A percentile compares a stretch with the other conserved stretches of the same genome.
Conservation (phyloP, 257 asterid genomes). For the Cruciata laevipes region DNA sequence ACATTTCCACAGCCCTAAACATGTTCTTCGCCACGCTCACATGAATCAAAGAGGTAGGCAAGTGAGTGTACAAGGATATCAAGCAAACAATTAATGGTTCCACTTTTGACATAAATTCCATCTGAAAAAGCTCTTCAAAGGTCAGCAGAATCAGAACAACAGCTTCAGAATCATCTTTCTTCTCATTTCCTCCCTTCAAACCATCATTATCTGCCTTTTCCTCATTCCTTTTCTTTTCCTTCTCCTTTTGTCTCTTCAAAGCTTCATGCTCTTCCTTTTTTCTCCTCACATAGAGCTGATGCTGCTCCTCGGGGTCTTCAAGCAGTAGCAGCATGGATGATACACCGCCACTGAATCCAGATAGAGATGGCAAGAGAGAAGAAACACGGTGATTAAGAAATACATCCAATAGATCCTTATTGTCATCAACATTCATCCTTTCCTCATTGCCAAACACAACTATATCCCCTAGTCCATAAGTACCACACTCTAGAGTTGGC, state of each 20-base stretch:
- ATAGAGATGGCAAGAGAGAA: slow-evolving; percentile 26
- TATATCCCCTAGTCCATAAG: slow-evolving; percentile 67
- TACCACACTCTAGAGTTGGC: slow-evolving; percentile 21
- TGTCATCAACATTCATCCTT: slow-evolving; percentile 51
- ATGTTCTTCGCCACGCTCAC: slow-evolving; percentile 27
- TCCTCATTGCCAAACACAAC: slow-evolving; percentile 53
- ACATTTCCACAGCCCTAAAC: slow-evolving; percentile 23
- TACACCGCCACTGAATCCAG: slow-evolving; percentile 42
- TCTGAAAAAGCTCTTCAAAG: slow-evolving; percentile 45
- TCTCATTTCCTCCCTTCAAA: no score
- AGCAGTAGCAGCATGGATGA: slow-evolving; percentile 39
- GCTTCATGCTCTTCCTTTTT: neutral
- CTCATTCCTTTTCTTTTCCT: no score
- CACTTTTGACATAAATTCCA: slow-evolving; percentile 15
- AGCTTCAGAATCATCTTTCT: no score
- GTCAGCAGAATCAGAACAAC: slow-evolving; percentile 19
- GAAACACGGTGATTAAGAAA: slow-evolving; percentile 52
- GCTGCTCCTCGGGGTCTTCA: slow-evolving; percentile 36
- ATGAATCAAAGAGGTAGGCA: slow-evolving; percentile 47
- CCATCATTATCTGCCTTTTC: no score
- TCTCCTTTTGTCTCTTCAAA: no score
- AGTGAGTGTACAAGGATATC: slow-evolving; percentile 41
- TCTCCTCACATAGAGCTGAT: slow-evolving; percentile 24
- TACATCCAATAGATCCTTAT: slow-evolving; percentile 43
- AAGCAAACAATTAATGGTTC: slow-evolving; percentile 24